Base-by-base conservation (phyloP, 768 basidiomycete genomes). In the Rhodotorula taiwanensis region DNA sequence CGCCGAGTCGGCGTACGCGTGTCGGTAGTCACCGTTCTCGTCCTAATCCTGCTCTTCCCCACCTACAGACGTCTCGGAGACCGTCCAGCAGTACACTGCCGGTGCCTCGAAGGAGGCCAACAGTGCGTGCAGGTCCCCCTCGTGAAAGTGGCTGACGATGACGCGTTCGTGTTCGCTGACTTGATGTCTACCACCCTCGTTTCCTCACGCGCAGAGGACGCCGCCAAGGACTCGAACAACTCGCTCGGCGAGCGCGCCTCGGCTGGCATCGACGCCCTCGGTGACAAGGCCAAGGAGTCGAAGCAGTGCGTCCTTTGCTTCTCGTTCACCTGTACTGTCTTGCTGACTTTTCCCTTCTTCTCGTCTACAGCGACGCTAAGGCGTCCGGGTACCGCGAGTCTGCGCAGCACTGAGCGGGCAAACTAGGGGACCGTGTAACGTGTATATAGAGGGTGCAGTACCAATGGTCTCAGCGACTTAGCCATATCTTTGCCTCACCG, bases 181-280 rank as follows among this genome's bases (percentile, higher is more conserved):
- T 20, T 25, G 47, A 18, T 28, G 5, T 18, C n/a, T n/a, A n/a
- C n/a, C n/a, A n/a, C n/a, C 31, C 14, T 30, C 28, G 16, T 39
- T 23, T 31, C 41, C 20, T 7, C 55, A 10, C 8, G 28, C 25
- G 50, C 31, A 25, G 43, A 58, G 64, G 64, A 66, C 41, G 33
- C 54, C 39, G 64, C 64, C 55, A 66, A 66, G 64, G 64, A 66
- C 64, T 60, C 59, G 34, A 31, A 58, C 53, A 55, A 55, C 23
- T 61, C 59, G 25, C 44, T 66, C 55, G 27, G 31, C 15, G 64
- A 66, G 59, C 64, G 64, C 31, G 59, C 39, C 21, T 57, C 59
- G 18, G 64, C 64, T 14, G 64, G 59, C 20, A 5, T 66, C 50
- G 42, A 56, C 33, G 64, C 64, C 39, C 25, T 54, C 51, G 55